Evolutionary conservation across 192 early-diverging fungal species (phyloP), one percentile per base, ranked within the genome.

Genomic region (Geosiphon pyriformis): DNA sequence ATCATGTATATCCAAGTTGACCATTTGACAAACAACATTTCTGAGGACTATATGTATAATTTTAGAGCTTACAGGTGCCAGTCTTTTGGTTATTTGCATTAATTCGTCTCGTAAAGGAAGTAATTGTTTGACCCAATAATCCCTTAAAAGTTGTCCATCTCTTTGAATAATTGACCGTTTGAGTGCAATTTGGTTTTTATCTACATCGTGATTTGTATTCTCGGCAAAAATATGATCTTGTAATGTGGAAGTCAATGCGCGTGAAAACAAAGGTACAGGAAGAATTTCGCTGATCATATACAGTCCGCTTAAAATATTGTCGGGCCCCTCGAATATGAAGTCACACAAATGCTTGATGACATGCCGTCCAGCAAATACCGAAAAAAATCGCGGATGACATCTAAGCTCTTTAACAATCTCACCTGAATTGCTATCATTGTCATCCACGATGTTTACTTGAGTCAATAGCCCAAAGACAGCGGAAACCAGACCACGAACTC

Each of bases 301-400:
- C 12, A 70, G 51, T 34, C 68, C 68, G 4, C 68, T 70, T 32
- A 70, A 46, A 23, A 70, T 35, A 22, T 70, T 70, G 11, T 70
- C 48, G 29, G 68, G 68, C 10, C 51, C 47, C 26, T 70, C 68
- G 32, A 65, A 63, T 10, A 64, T 52, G 63, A 70, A 70, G 18
- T 70, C 49, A 26, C 29, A 30, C 20, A 62, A 63, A 27, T 61
- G 51, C 25, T 64, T 62, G 0, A 70, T 22, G 2, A 64, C 37
- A 51, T 61, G 60, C 7, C 61, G 46, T 22, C 68, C 68, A 42
- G 68, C 30, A 54, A 64, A 70, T 12, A 64, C 50, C 0, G 68
- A 70, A 32, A 70, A 63, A 46, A 64, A 51, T 8, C 58, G 35
- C 15, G 61, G 3, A 46, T 18, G 23, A 32, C 7, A 64, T 17